A percentile compares a stretch with the other conserved stretches of the same genome.
Conservation (phyloP, 1,139 yeast species). For the Zygoascus sp. region DNA sequence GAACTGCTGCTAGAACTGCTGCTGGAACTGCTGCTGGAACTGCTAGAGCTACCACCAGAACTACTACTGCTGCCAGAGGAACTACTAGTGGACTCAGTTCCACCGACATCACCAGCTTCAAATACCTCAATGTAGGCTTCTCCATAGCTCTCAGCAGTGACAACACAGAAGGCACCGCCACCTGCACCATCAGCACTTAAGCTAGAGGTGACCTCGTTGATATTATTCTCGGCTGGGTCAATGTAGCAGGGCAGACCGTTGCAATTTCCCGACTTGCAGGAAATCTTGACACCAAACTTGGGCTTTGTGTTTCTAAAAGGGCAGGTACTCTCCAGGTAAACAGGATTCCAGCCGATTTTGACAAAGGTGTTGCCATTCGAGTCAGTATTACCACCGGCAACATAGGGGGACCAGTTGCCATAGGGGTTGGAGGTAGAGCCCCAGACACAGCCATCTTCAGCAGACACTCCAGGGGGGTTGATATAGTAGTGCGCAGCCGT, state of each 20-base stretch:
- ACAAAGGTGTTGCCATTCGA: slow-evolving; percentile 62
- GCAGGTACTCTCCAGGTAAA: slow-evolving; percentile 55
- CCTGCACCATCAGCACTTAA: slow-evolving; percentile 48
- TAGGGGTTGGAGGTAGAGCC: slow-evolving; percentile 60
- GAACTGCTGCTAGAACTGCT: slow-evolving; percentile 31
- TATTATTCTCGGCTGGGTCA: slow-evolving; percentile 60
- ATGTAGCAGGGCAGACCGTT: slow-evolving; percentile 74
- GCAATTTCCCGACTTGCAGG: slow-evolving; percentile 66
- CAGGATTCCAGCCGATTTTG: slow-evolving; percentile 89
- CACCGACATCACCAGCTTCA: slow-evolving; percentile 24
- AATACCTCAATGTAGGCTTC: slow-evolving; percentile 73
- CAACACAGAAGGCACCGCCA: slow-evolving; percentile 75
- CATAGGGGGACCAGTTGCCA: slow-evolving; percentile 93
- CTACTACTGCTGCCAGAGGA: slow-evolving; percentile 11
- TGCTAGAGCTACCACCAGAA: slow-evolving; percentile 8
- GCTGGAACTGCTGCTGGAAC: slow-evolving; percentile 23
- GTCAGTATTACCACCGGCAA: slow-evolving; percentile 85
- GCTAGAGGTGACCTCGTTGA: slow-evolving; percentile 47
- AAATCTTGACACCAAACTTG: slow-evolving; percentile 63
- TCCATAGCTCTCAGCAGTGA: slow-evolving; percentile 63
- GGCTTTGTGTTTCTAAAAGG: slow-evolving; percentile 57
- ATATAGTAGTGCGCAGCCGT: slow-evolving; percentile 87
- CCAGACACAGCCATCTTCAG: slow-evolving; percentile 80
- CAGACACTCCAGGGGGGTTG: slow-evolving; percentile 80
- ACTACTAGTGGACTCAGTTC: slow-evolving; percentile 20